These are phyloP conservation scores for Colletotrichum sp. DNA, from an alignment of 2,329 filamentous ascomycete genomes.

Conservation along the genomic window DNA sequence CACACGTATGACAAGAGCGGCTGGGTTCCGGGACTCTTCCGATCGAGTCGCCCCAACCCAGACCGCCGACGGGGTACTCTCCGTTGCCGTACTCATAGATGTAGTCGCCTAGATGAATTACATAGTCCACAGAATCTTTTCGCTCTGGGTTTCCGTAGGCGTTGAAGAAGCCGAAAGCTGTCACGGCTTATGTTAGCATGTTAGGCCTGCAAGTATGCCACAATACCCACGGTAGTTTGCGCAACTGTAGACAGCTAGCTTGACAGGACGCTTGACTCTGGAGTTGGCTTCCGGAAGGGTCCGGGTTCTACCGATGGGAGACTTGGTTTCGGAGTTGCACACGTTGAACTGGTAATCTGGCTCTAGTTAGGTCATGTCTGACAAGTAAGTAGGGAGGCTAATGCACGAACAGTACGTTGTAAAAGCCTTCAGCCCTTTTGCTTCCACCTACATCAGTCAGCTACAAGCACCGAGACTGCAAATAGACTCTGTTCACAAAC, in stretches of 20 bases:
- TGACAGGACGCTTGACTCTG: conserved; percentile 56
- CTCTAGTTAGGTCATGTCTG: neutral
- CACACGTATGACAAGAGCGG: conserved; percentile 47
- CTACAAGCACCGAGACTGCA: neutral
- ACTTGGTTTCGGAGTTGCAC: conserved; percentile 66
- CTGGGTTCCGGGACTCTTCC: conserved; percentile 58
- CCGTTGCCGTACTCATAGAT: conserved; percentile 64
- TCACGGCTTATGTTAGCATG: neutral
- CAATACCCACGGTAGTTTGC: conserved; percentile 63
- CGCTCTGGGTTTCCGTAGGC: conserved; percentile 63
- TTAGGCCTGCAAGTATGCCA: rapidly evolving
- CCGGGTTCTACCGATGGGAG: conserved; percentile 71
- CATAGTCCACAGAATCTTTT: conserved; percentile 65
- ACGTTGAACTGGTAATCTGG: conserved; percentile 68
- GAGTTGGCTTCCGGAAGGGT: conserved; percentile 65
- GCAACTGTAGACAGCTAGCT: conserved; percentile 74
- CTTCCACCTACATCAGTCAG: conserved; percentile 56
- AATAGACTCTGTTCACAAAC: neutral
- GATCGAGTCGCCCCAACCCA: conserved; percentile 55
- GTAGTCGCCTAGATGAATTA: conserved; percentile 66
- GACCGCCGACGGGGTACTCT: conserved; percentile 34
- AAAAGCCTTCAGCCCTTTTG: conserved; percentile 63
- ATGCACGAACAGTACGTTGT: conserved; percentile 58
- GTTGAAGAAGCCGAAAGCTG: conserved; percentile 58
- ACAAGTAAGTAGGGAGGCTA: conserved; percentile 24